Evolutionary conservation across 805 yeast species (phyloP).

Genomic region (Ogataea trehalophila): DNA sequence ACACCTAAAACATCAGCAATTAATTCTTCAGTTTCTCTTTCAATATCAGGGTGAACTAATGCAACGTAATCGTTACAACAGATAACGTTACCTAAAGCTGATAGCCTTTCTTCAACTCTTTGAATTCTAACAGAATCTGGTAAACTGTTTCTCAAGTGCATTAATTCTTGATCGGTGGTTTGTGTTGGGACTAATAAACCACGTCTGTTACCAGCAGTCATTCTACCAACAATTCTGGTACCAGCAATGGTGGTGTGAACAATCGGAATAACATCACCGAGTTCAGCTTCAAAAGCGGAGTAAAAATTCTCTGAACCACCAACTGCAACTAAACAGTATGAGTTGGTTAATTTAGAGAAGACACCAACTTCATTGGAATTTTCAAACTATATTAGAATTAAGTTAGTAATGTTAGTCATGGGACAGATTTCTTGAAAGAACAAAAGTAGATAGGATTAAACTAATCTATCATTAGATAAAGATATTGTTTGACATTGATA

Average conservation of each 20-base stretch:
- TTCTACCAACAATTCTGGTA: constrained; percentile 94
- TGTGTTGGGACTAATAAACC: constrained; percentile 96
- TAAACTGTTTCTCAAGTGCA: constrained; percentile 92
- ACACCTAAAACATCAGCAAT: constrained; percentile 98
- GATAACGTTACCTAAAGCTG: constrained; percentile 96
- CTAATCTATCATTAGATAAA: neutral
- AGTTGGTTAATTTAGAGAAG: constrained; percentile 90
- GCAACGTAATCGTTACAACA: constrained; percentile 99
- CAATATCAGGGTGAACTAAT: constrained; percentile 97
- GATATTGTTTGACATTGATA: neutral
- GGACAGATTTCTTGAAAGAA: neutral
- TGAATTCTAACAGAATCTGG: constrained; percentile 96
- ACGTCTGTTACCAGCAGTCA: constrained; percentile 98
- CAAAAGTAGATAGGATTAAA: neutral
- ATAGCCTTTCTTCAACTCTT: constrained; percentile 94
- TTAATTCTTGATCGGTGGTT: constrained; percentile 96
- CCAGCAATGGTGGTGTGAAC: constrained; percentile 98
- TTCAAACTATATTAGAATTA: constrained; percentile 45
- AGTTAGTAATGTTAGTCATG: constrained; percentile 4
- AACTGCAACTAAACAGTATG: constrained; percentile 92
- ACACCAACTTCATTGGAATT: constrained; percentile 91
- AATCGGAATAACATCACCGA: constrained; percentile 94
- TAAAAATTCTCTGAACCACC: constrained; percentile 85
- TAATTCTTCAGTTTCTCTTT: constrained; percentile 97
- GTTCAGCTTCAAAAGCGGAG: constrained; percentile 95